Conservation (phyloP, 352 stramenopile species). For the Phytophthora idaei region DNA sequence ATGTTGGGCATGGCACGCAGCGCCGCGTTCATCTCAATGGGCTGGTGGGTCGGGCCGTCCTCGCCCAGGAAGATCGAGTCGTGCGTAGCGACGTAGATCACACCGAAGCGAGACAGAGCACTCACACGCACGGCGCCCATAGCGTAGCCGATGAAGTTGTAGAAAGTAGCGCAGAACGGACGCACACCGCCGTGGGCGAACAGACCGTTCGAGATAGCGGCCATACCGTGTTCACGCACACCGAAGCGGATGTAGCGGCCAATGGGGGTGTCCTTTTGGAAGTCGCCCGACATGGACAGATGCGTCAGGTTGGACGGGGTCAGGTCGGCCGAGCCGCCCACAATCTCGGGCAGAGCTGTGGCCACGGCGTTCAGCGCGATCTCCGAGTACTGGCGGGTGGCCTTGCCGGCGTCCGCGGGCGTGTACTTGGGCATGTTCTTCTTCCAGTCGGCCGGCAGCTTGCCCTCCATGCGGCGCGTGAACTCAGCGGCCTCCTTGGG, state of each 20-base stretch:
- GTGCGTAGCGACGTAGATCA: constrained; percentile 99
- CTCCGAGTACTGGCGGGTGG: constrained; percentile 96
- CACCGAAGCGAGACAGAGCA: constrained; percentile 94
- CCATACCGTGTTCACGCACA: constrained; percentile 99
- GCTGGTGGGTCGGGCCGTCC: constrained; percentile 99
- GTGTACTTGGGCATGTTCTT: constrained; percentile 93
- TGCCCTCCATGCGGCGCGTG: constrained; percentile 91
- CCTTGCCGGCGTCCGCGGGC: constrained; percentile 86
- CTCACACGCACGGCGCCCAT: constrained; percentile 95
- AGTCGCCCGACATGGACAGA: constrained; percentile 96
- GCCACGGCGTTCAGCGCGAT: constrained; percentile 95
- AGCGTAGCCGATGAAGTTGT: constrained; percentile 99
- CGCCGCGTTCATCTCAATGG: constrained; percentile 97
- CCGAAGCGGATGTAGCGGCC: constrained; percentile 98
- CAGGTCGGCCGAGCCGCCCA: constrained; percentile 98
- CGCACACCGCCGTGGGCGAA: constrained; percentile 97
- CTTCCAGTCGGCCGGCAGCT: constrained; percentile 93
- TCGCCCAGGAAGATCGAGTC: constrained; percentile 99
- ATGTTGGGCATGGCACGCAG: constrained; percentile 98
- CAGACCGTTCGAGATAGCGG: constrained; percentile 98
- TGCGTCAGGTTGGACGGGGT: constrained; percentile 98
- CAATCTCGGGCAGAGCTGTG: constrained; percentile 93
- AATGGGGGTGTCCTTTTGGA: constrained; percentile 96
- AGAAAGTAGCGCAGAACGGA: constrained; percentile 99
- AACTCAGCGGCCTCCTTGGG: constrained; percentile 96